Base-by-base conservation (phyloP, 2,329 filamentous ascomycete species). In the Pseudogymnoascus sp. region DNA sequence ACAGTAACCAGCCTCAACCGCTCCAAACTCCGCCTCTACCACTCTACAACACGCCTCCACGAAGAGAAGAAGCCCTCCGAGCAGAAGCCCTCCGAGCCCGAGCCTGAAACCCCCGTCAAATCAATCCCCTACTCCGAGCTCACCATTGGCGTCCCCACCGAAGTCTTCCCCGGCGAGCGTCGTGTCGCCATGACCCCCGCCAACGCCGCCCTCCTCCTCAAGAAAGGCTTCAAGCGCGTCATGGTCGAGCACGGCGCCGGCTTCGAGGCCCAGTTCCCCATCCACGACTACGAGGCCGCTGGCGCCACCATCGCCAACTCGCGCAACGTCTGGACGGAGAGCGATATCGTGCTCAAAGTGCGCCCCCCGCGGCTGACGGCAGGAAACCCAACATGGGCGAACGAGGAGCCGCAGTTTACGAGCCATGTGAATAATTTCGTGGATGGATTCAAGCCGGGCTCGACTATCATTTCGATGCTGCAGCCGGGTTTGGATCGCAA, bases 341-440 rank as follows among this genome's bases (percentile, higher is more conserved):
- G 89, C 65, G 85, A 96, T 72, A 90, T 96, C 67, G 78, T 96
- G 10, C 81, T 96, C 69, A 96, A 96, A 75, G 91, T 96, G 62
- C 86, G 91, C 43, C 85, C 87, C 1, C 91, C 91, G 0, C 87
- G 84, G 61, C 73, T 82, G 10, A 35, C 50, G 6, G 50, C 50
- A 2, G 50, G 50, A 6, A 56, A 56, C 50, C 50, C 50, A 0
- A 56, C 50, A 0, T 56, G 50, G 50, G 50, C 50, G 28, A 56
- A 56, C 16, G 78, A 84, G 59, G 80, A 78, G 3, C 71, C 78
- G 5, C 77, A 85, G 59, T 56, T 56, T 56, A 56, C 50, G 5
- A 56, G 50, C 50, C 50, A 56, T 33, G 50, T 56, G 28, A 56
- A 56, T 1, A 83, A 84, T 64, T 91, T 96, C 74, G 83, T 90